Evolutionary conservation across 2,329 filamentous ascomycete genomes (phyloP).

Genomic region (Basipetospora sp.): DNA sequence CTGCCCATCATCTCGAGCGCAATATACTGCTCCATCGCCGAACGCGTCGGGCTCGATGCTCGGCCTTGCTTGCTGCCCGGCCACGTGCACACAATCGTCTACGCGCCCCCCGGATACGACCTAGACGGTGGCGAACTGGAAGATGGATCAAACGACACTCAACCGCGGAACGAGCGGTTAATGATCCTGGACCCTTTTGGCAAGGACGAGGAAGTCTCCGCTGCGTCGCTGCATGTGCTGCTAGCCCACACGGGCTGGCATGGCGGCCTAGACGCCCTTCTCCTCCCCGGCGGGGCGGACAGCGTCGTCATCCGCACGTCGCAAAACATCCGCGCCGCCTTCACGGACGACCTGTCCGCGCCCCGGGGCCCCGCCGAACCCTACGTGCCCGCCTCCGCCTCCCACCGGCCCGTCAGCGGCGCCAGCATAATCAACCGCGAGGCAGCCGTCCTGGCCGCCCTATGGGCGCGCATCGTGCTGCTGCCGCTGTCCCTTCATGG

Average conservation of each 20-base stretch:
- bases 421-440: constrained; percentile 30
- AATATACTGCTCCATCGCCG: constrained; percentile 71
- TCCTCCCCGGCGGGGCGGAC: constrained; percentile 48
- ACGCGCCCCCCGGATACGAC: constrained; percentile 42
- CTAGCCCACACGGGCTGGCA: constrained; percentile 36
- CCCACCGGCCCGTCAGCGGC: constrained; percentile 20
- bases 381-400: constrained; percentile 1
- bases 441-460: constrained; percentile 52
- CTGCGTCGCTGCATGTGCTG: constrained; percentile 41
- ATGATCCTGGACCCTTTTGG: constrained; percentile 82
- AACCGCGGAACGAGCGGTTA: constrained; percentile 10
- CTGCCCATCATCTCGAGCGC: constrained; percentile 74
- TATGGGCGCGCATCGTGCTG: constrained; percentile 55
- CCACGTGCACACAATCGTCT: constrained; percentile 71
- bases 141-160: too few relatives aligned
- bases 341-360: constrained; percentile 21
- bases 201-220: constrained; percentile 49
- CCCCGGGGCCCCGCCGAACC: constrained; percentile 2
- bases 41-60: constrained; percentile 59
- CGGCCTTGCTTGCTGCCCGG: constrained; percentile 69
- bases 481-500: constrained; percentile 30
- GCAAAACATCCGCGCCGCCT: constrained; percentile 7
- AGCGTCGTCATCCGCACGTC: constrained; percentile 62
- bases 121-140: constrained; percentile 33
- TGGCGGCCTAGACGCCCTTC: constrained; percentile 31